phyloP scores from a whole-genome alignment of 75 land plant species.

The Pinus albicaulis region DNA sequence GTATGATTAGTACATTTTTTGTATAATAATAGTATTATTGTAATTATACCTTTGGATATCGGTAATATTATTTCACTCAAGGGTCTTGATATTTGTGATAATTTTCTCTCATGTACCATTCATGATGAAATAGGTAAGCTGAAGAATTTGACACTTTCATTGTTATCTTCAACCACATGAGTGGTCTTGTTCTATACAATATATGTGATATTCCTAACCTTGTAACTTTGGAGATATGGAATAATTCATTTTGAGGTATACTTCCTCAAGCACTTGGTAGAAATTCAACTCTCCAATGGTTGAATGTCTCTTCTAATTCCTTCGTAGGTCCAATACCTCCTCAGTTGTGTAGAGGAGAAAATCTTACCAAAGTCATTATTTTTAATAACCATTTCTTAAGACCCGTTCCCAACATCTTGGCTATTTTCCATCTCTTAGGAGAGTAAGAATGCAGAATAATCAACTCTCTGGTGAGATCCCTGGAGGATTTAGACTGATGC shows the following conservation, averaged over 20 bases:
- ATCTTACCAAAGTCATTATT: slow-evolving; percentile 67
- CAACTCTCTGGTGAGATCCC: slow-evolving; percentile 69
- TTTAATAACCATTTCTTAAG: slow-evolving; percentile 71
- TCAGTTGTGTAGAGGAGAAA: slow-evolving; percentile 45
- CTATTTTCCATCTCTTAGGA: slow-evolving; percentile 41
- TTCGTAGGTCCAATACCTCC: slow-evolving; percentile 72
- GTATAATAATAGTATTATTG: too few species aligned
- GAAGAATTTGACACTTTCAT: too few species aligned
- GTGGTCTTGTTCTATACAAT: slow-evolving; percentile 48
- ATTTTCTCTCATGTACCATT: too few species aligned
- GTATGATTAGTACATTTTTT: too few species aligned
- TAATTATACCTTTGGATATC: too few species aligned
- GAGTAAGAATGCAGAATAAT: slow-evolving; percentile 72
- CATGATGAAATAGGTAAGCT: too few species aligned
- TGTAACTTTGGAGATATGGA: slow-evolving; percentile 67
- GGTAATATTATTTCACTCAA: too few species aligned
- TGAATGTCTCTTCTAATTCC: slow-evolving; percentile 70
- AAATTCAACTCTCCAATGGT: slow-evolving; percentile 46
- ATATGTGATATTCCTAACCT: slow-evolving; percentile 52
- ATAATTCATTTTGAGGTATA: slow-evolving; percentile 55
- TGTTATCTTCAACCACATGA: slow-evolving; percentile 63
- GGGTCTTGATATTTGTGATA: too few species aligned
- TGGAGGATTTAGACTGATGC: slow-evolving; percentile 48
- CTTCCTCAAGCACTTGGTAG: slow-evolving; percentile 57
- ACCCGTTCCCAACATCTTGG: slow-evolving; percentile 46